These are phyloP conservation scores for Pseudogymnoascus sp. DNA, from an alignment of 2,329 filamentous ascomycete genomes.

Conservation along the genomic window DNA sequence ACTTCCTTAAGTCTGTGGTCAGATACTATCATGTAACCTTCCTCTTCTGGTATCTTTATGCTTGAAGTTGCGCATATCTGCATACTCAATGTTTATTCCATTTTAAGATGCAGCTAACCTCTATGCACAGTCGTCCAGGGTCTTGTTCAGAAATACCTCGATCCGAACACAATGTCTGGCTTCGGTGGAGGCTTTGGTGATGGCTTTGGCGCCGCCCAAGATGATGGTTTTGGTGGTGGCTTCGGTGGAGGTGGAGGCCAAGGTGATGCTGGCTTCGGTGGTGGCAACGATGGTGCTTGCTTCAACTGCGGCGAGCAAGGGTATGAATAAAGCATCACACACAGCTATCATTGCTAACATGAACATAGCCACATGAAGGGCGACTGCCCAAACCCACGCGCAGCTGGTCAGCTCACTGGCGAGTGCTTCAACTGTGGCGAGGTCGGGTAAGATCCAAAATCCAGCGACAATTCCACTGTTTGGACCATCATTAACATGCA, in stretches of 20 bases:
- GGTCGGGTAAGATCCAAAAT: conserved; percentile 41
- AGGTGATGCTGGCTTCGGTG: conserved; percentile 14
- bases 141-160: background rate
- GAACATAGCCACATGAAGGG: conserved; percentile 14
- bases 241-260: conserved; percentile 11
- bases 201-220: conserved; percentile 10
- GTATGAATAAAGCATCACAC: conserved; percentile 25
- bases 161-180: background rate
- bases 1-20: background rate
- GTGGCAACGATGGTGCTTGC: conserved; percentile 39
- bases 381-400: conserved; percentile 22
- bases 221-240: conserved; percentile 11
- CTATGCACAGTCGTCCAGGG: background rate
- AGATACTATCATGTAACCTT: background rate
- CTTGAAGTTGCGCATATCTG: background rate
- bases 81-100: background rate
- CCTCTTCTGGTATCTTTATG: background rate
- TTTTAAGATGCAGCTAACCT: background rate
- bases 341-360: background rate
- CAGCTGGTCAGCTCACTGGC: conserved; percentile 17
- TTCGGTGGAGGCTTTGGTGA: conserved; percentile 11
- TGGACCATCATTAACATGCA: conserved; percentile 11
- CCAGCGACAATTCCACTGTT: conserved; percentile 27
- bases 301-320: conserved; percentile 52
- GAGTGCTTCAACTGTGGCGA: conserved; percentile 48